phyloP scores from a whole-genome alignment of 345 rosid genomes.

The Lepidium aucheri region DNA sequence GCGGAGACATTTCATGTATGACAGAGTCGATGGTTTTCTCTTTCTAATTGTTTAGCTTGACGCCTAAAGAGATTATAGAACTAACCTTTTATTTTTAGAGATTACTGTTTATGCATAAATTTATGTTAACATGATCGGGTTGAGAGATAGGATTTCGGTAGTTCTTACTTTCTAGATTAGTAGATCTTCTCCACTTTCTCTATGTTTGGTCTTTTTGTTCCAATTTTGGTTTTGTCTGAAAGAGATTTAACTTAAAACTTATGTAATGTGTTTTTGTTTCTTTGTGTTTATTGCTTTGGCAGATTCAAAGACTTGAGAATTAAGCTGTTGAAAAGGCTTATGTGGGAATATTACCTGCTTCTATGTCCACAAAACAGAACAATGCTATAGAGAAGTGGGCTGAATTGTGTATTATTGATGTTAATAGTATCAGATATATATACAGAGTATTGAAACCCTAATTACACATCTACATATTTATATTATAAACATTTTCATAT shows the following conservation, averaged over 20 bases:
- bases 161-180: background rate
- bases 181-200: conserved; percentile 5
- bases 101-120: background rate
- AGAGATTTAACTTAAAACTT: background rate
- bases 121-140: conserved; percentile 1
- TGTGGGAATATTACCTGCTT: conserved; percentile 20
- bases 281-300: background rate
- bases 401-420: too few relatives aligned
- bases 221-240: background rate
- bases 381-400: too few relatives aligned
- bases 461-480: too few relatives aligned
- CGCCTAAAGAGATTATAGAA: background rate
- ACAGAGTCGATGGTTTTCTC: background rate
- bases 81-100: background rate
- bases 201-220: background rate
- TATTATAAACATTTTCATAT: too few relatives aligned
- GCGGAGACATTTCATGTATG: conserved; percentile 20
- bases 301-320: conserved; percentile 2
- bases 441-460: too few relatives aligned
- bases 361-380: conserved; percentile 16
- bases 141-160: background rate
- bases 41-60: background rate
- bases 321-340: conserved; percentile 17
- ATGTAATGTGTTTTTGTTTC: background rate
- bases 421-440: too few relatives aligned